Conservation (phyloP, 2,329 filamentous ascomycete species). For the Talaromyces atroroseus region DNA sequence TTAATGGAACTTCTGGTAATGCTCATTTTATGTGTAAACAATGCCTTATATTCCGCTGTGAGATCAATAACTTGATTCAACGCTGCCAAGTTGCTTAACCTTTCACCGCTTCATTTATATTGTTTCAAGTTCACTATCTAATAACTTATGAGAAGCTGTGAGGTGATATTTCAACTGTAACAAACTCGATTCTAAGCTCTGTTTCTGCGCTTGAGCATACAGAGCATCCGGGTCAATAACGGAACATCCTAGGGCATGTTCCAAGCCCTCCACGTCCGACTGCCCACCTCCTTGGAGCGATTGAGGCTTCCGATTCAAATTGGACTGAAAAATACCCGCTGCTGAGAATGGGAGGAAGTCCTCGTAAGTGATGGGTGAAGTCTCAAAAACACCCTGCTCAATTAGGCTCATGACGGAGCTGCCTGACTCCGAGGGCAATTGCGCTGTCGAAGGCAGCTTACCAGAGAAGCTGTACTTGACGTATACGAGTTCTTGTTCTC, state of each 20-base stretch:
- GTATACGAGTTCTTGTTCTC: constrained; percentile 34
- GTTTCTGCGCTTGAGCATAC: constrained; percentile 1
- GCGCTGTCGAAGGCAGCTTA: not conserved
- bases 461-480: constrained; percentile 30
- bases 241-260: constrained; percentile 1
- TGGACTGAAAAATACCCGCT: constrained; percentile 49
- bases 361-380: constrained; percentile 48
- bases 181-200: constrained; percentile 6
- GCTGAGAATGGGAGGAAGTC: constrained; percentile 52
- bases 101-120: not conserved
- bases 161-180: not conserved
- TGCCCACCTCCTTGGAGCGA: not conserved
- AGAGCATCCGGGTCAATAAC: not conserved
- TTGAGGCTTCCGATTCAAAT: constrained; percentile 22
- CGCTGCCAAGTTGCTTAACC: not conserved
- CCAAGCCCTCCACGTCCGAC: not conserved
- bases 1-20: too few relatives aligned
- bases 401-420: constrained; percentile 18
- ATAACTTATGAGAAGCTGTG: not conserved
- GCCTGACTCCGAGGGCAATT: not conserved
- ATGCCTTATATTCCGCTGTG: too few relatives aligned
- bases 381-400: constrained; percentile 27
- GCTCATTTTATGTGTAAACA: too few relatives aligned
- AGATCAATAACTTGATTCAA: too few relatives aligned
- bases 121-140: not conserved